Percentiles rank a stretch among this genome's conserved stretches.
Conservation (phyloP, 2,329 filamentous ascomycete genomes). For the Talaromyces verruculosus region DNA sequence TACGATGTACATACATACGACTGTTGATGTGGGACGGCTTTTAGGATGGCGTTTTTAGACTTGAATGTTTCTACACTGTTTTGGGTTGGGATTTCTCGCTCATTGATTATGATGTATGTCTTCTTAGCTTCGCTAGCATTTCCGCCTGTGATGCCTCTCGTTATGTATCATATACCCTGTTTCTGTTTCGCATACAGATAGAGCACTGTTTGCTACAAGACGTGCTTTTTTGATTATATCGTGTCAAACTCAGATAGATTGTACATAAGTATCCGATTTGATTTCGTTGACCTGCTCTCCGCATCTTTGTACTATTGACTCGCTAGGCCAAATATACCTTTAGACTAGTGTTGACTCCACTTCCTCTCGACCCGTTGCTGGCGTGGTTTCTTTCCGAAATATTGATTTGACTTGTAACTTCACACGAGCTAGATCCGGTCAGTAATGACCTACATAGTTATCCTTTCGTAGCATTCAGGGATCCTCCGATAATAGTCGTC, state of each 20-base stretch:
- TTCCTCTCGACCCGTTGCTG: background rate
- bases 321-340: background rate
- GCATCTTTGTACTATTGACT: background rate
- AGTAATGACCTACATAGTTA: background rate
- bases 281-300: background rate
- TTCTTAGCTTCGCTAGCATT: slow-evolving; percentile 17
- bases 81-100: slow-evolving; percentile 22
- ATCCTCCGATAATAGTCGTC: background rate
- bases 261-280: slow-evolving; percentile 1
- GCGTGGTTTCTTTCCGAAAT: background rate
- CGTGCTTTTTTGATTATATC: background rate
- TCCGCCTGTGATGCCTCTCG: background rate
- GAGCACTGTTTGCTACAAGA: background rate
- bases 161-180: slow-evolving; percentile 18
- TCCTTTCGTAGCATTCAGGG: background rate
- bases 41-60: slow-evolving; percentile 22
- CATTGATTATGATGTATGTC: slow-evolving; percentile 27
- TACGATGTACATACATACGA: slow-evolving; percentile 19
- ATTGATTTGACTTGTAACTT: background rate
- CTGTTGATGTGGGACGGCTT: slow-evolving; percentile 10
- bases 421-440: background rate
- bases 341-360: background rate
- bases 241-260: slow-evolving; percentile 3
- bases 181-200: background rate
- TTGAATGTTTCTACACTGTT: background rate